Base-by-base conservation (phyloP, 2,329 filamentous ascomycete genomes). In the Mycogone perniciosa region DNA sequence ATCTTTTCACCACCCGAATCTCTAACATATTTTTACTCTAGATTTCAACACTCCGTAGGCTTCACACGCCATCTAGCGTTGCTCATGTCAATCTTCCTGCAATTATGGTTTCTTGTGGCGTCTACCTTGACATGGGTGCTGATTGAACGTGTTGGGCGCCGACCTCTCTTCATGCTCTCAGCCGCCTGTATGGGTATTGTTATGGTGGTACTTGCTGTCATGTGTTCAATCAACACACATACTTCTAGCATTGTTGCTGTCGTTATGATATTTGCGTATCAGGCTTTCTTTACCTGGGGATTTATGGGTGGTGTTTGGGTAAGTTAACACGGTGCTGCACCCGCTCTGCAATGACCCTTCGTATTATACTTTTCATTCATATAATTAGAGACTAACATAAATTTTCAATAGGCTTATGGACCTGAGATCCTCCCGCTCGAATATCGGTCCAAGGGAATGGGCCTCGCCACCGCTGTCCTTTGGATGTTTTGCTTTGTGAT, bases 11-110 rank as follows among this genome's bases (percentile, higher is more conserved):
- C 20, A 20, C 20, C 20, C 20, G 20, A 20, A 20, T 20, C 20
- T 20, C 26, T 31, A 7, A 30, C 6, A 7, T 31, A 4, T 31
- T 1, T 11, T 37, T 8, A 4, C 10, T 4, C 9, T 26, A 49
- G 46, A 1, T 74, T 79, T 48, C 64, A 75, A 47, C 59, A 69
- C 13, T 74, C 70, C 13, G 65, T 79, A 3, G 66, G 68, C 0
- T 69, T 74, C 46, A 60, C 59, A 13, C 58, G 67, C 1, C 67
- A 71, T 40, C 69, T 76, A 59, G 71, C 76, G 4, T 64, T 74
- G 4, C 64, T 80, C 33, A 74, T 80, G 61, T 74, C 74, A n/a
- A 75, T 76, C 33, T 72, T 77, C 54, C 64, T 78, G 9, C 72
- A 77, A 60, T 76, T 75, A 0, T 74, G 67, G 67, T 70, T 68